A percentile compares a stretch with the other conserved stretches of the same genome.
Conservation (phyloP, 495 filamentous ascomycete genomes). For the Hypoxylon rickii region DNA sequence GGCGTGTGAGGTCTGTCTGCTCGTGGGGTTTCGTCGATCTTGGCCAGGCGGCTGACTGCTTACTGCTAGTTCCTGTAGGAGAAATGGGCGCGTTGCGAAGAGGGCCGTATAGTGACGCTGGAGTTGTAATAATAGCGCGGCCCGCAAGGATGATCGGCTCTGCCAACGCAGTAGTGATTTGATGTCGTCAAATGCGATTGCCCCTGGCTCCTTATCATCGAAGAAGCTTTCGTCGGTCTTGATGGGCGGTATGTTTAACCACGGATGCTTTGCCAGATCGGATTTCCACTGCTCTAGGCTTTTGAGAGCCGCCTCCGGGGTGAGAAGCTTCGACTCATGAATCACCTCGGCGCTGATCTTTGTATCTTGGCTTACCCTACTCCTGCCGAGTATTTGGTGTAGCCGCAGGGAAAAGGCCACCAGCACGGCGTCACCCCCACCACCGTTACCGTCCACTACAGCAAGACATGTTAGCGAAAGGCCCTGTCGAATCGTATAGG, state of each 20-base stretch:
- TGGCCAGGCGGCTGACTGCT: background rate
- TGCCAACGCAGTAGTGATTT: constrained; percentile 14
- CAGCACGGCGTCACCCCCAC: constrained; percentile 11
- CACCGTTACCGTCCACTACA: constrained; percentile 9
- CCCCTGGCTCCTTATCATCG: constrained; percentile 11
- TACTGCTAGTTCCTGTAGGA: constrained; percentile 18
- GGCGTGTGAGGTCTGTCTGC: background rate
- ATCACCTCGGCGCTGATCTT: background rate
- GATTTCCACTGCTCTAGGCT: constrained; percentile 6
- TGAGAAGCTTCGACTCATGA: background rate
- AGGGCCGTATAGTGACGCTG: constrained; percentile 38
- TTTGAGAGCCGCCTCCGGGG: constrained; percentile 5
- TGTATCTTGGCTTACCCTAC: constrained; percentile 1
- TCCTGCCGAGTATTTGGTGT: constrained; percentile 13
- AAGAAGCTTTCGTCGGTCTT: constrained; percentile 16
- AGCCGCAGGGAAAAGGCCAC: constrained; percentile 6
- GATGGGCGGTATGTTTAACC: constrained; percentile 16
- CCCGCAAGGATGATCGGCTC: constrained; percentile 26
- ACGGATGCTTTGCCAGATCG: constrained; percentile 7
- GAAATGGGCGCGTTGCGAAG: constrained; percentile 37
- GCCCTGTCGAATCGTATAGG: too few species aligned
- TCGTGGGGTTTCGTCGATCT: background rate
- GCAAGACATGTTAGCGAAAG: background rate
- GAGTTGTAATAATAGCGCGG: constrained; percentile 37
- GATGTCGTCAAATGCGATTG: constrained; percentile 16